These are phyloP conservation scores for Hypomontagnella submonticulosa DNA, from an alignment of 495 filamentous ascomycete species.

Conservation along the genomic window DNA sequence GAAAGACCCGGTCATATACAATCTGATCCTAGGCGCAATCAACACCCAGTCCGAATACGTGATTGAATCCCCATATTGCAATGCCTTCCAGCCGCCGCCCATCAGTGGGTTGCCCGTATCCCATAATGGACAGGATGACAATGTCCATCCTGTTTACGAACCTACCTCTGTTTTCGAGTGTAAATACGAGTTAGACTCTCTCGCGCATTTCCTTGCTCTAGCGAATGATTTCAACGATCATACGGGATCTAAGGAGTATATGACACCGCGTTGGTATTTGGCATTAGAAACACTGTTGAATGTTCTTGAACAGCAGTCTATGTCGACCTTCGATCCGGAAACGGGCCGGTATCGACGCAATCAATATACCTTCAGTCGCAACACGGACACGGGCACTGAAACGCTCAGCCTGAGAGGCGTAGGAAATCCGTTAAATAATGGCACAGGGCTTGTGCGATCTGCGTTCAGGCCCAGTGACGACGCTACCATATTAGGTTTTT, in stretches of 20 bases:
- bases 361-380: conserved; percentile 85
- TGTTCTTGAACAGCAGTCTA: conserved; percentile 80
- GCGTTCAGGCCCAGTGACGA: conserved; percentile 98
- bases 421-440: conserved; percentile 89
- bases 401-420: conserved; percentile 83
- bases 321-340: conserved; percentile 78
- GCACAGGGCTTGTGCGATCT: conserved; percentile 86
- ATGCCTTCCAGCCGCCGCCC: conserved; percentile 95
- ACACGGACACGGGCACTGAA: conserved; percentile 86
- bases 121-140: conserved; percentile 80
- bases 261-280: conserved; percentile 81
- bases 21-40: conserved; percentile 91
- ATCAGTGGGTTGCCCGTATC: conserved; percentile 76
- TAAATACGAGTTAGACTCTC: conserved; percentile 98
- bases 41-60: conserved; percentile 96
- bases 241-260: conserved; percentile 79
- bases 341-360: conserved; percentile 73
- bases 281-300: conserved; percentile 79
- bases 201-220: conserved; percentile 89
- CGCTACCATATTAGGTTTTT: conserved; percentile 94
- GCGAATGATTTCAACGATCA: conserved; percentile 85
- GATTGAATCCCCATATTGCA: conserved; percentile 95
- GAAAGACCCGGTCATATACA: conserved; percentile 77
- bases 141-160: conserved; percentile 87
- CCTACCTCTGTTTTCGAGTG: conserved; percentile 91